Conservation (phyloP, 257 asterid species). For the Solanum arcanum region DNA sequence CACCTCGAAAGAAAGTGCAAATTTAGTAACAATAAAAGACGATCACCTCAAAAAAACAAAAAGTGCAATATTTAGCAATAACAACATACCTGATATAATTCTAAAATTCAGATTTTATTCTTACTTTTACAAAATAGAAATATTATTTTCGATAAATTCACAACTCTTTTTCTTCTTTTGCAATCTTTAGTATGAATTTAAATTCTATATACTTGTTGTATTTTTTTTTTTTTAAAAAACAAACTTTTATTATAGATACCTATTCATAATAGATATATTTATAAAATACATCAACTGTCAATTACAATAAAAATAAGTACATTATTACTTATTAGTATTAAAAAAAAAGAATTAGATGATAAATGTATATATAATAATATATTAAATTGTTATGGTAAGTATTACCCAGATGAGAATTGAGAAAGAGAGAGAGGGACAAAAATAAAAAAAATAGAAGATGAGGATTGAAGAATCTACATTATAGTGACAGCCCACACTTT, state of each 20-base stretch:
- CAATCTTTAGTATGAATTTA: neutral
- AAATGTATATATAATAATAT: neutral
- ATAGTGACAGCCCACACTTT: constrained; percentile 32
- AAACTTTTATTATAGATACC: neutral
- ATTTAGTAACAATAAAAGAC: neutral
- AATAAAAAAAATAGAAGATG: constrained; percentile 13
- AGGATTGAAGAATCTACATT: constrained; percentile 14
- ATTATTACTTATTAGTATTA: neutral
- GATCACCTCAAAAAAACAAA: no score
- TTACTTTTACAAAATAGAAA: neutral
- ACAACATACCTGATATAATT: neutral
- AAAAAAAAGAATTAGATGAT: no score
- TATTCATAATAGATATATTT: neutral
- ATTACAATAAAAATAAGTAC: neutral
- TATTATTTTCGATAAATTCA: neutral
- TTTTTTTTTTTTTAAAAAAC: neutral
- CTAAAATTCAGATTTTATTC: neutral
- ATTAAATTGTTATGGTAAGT: neutral
- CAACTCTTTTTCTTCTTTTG: no score
- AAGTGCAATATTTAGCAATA: neutral
- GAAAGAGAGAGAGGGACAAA: neutral
- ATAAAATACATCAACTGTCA: neutral
- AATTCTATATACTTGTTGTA: neutral
- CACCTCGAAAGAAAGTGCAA: neutral
- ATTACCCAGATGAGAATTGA: constrained; percentile 33